Base-by-base conservation (phyloP, 129 eudicot species). In the Chrysanthemum lavandulifolium region DNA sequence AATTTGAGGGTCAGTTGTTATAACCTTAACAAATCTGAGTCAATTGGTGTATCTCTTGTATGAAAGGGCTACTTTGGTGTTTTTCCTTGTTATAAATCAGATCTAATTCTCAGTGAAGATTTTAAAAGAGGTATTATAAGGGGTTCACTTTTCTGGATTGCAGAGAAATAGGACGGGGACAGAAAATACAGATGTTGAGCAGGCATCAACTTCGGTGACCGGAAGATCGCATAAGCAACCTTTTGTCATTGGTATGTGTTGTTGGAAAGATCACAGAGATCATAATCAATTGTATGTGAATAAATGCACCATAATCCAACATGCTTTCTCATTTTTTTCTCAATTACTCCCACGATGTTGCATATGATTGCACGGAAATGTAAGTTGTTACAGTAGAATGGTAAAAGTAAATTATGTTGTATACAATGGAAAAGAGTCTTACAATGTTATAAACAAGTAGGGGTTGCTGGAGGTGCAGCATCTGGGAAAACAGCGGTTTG, bases 381-480 rank as follows among this genome's bases (percentile, higher is more conserved):
- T 31, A 31, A 31, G 36, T 31, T 31, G 36, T 31, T 4, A 31
- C 36, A 4, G 4, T 29, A 29, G 33, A 29, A 29, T 29, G 33
- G 33, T 29, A 29, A 29, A 29, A 29, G 33, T 29, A 29, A 29
- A 29, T 29, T 29, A 29, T 29, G 33, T 29, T 29, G 36, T 31
- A 31, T 4, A 31, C 33, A 31, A 31, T 31, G 36, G 36, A 31
- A 31, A 31, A 31, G 33, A 29, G 5, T 40, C 10, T 16, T 27
- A 10, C 11, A 10, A 45, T 16, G 1, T 1, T 65, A 62, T 61
- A 15, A 29, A 16, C 49, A 48, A 72, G 76, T 87, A 91, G 97
- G 97, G 64, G 96, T 91, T 48, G 86, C 96, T 33, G 97, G 97
- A 76, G 97, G 97, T 68, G 93, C 97, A 12, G 96, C 97, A 67